Base-by-base conservation (phyloP, 1,139 yeast species). In the Eremothecium gossypii region DNA sequence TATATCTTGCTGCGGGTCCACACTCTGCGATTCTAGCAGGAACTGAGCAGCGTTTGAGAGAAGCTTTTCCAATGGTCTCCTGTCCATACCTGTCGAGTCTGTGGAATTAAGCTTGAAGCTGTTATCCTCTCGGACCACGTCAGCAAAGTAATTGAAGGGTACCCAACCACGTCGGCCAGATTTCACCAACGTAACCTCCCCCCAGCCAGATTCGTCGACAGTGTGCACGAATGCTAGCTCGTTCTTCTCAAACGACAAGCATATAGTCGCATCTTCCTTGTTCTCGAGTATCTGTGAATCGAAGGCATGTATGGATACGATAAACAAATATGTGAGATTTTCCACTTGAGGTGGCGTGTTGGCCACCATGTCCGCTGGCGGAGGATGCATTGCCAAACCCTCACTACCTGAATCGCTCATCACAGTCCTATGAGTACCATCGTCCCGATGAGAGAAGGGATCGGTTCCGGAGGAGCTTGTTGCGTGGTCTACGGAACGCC, bases 141-240 rank as follows among this genome's bases (percentile, higher is more conserved):
- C 85, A 34, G 82, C 72, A 54, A 89, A 91, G 64, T 86, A 91
- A 61, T 89, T 89, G 71, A 89, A 82, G 2, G 98, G 98, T 12
- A 91, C 86, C 98, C 98, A 91, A 26, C 98, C 98, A 46, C 96
- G 71, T 51, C 76, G 74, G 43, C 84, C 74, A 6, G 83, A 72
- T 41, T 78, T 77, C 12, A 81, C 62, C 39, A 84, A 63, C 0
- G 96, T 87, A 2, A 89, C 97, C 62, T 91, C 97, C 45, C 96
- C 96, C 98, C 98, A 91, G 1, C 97, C 98, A 12, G 95, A 82
- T 42, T 83, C 80, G 61, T 91, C 97, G 27, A 87, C 77, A 8
- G 89, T 77, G 60, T 89, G 96, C 7, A 91, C 83, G 58, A 86
- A 82, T 0, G 91, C 95, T 45, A 86, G 67, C 54, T 87, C 96